Evolutionary conservation across 257 asterid genomes (phyloP), one percentile per base, ranked within the genome.

Genomic region (Plectranthus barbatus): DNA sequence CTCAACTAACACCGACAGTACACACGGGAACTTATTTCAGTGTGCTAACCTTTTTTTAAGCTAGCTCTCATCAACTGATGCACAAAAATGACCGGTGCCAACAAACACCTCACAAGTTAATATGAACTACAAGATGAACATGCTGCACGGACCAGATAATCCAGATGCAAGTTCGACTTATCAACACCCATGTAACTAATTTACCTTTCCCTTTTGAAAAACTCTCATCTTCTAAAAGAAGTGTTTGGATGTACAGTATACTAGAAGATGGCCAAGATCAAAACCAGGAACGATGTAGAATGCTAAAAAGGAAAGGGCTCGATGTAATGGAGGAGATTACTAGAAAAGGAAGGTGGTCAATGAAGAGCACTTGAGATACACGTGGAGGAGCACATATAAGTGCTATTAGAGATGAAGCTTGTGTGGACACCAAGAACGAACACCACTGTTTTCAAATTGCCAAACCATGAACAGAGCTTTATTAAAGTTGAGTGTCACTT

Each of bases 391-490:
- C 6, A 13, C 11, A 40, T 17, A 31, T 1, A 57, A 65, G 52
- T 23, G 39, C 64, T 64, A 48, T 54, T 9, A 46, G 19, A 41
- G 46, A 8, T 53, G 59, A 33, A 52, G 58, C 56, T 71, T 47
- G 11, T 29, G 61, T 68, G 66, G 73, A 56, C 59, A 36, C 37
- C 17, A 64, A 17, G 61, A 46, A 17, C 59, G 34, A 67, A 45
- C 39, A 24, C 36, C 37, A 52, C 24, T 39, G 67, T 56, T 37
- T 46, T 64, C 44, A 58, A 74, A 40, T 51, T 41, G 67, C 61
- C 72, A 69, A 75, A 48, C 41, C 46, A 64, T 34, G n/a, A 64
- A 42, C 50, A 52, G 19, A 44, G 57, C 72, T 71, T 74, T 74
- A 40, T 52, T 51, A 68, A 72, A 72, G 76, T 56, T 48, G 47